These are phyloP conservation scores for Krasilnikovozyma curviuscula DNA, from an alignment of 768 basidiomycete genomes.

Conservation along the genomic window DNA sequence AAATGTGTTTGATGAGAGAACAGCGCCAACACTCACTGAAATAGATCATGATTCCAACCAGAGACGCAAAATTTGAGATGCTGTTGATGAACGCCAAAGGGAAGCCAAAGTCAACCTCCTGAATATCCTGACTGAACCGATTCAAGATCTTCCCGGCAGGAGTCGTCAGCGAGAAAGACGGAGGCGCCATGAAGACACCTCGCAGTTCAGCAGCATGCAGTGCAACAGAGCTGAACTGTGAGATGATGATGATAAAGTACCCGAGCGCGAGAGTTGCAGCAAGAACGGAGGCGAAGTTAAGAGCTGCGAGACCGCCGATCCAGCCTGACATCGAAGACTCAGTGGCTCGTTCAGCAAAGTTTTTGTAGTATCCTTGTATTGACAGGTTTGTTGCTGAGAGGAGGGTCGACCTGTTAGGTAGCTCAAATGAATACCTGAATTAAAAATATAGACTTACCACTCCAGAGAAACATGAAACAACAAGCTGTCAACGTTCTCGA, in stretches of 20 bases:
- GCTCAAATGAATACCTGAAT: no score
- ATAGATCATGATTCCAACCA: neutral
- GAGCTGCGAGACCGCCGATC: neutral
- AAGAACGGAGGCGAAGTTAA: neutral
- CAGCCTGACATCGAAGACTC: neutral
- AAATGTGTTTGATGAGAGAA: neutral
- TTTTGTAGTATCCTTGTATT: no score
- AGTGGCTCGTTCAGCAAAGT: no score
- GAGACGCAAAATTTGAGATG: neutral
- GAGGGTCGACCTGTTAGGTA: no score
- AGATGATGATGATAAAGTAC: neutral
- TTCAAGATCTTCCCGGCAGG: constrained; percentile 5
- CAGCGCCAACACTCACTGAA: neutral
- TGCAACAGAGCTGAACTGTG: neutral
- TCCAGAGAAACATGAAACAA: no score
- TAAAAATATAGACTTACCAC: no score
- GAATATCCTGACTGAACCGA: constrained; percentile 5
- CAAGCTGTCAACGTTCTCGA: no score
- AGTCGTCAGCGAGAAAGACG: neutral
- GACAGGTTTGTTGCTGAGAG: neutral
- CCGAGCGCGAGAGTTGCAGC: neutral
- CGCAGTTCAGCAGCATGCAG: constrained; percentile 2
- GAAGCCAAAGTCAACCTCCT: neutral
- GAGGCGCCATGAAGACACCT: neutral
- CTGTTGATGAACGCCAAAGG: neutral